These are phyloP conservation scores for Phytopythium ostracodes DNA, from an alignment of 352 stramenopile species.

Conservation along the genomic window DNA sequence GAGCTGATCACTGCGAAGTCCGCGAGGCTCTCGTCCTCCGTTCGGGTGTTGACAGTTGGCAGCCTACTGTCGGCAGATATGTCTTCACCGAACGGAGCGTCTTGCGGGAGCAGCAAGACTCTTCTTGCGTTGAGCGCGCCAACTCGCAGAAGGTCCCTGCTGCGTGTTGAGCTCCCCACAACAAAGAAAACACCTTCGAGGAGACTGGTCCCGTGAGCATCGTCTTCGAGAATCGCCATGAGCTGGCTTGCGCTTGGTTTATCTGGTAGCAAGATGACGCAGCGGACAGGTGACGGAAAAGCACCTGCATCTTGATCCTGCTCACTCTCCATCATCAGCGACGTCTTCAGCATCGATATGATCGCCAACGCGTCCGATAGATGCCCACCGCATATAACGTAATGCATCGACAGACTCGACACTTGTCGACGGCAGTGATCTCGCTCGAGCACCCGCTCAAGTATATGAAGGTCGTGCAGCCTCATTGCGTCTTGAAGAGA, in stretches of 20 bases:
- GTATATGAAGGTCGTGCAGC: background rate
- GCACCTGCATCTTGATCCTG: background rate
- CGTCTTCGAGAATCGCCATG: constrained; percentile 10
- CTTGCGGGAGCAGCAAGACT: constrained; percentile 29
- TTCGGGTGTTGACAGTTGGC: background rate
- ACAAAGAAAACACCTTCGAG: constrained; percentile 30
- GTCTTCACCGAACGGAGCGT: constrained; percentile 10
- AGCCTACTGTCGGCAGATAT: constrained; percentile 9
- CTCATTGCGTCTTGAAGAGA: background rate
- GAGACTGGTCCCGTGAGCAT: constrained; percentile 15
- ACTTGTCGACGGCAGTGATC: background rate
- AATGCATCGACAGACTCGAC: constrained; percentile 15
- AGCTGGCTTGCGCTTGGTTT: constrained; percentile 23
- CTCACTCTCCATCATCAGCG: background rate
- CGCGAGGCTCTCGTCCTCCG: constrained; percentile 24
- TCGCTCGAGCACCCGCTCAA: background rate
- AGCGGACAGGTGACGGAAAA: background rate
- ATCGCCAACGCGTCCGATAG: background rate
- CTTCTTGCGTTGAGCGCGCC: constrained; percentile 20
- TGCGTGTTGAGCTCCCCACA: constrained; percentile 20
- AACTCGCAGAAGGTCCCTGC: constrained; percentile 23
- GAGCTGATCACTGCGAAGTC: constrained; percentile 40
- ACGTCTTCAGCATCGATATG: background rate
- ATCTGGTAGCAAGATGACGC: constrained; percentile 18
- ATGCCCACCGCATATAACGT: constrained; percentile 21